A percentile compares a stretch with the other conserved stretches of the same genome.
These are phyloP conservation scores for Penicillium taxi DNA, from an alignment of 495 filamentous ascomycete species.

Conservation along the genomic window DNA sequence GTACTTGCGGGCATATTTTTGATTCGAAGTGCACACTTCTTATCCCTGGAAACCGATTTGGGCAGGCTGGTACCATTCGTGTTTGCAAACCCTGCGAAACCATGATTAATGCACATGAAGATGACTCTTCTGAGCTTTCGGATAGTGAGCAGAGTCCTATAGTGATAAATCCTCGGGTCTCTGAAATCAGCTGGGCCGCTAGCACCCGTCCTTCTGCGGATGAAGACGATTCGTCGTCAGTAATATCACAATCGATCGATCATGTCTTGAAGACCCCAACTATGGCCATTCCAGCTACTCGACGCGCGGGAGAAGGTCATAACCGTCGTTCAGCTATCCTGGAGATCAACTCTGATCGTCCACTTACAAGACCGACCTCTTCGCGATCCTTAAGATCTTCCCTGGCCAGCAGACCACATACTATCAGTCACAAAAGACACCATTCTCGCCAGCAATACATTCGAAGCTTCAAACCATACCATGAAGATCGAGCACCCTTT, in stretches of 20 bases:
- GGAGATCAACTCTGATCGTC: constrained; percentile 71
- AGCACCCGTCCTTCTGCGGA: constrained; percentile 22
- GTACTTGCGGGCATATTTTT: constrained; percentile 90
- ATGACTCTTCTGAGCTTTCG: constrained; percentile 84
- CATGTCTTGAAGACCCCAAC: constrained; percentile 45
- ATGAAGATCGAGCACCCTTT: constrained; percentile 81
- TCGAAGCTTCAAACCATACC: constrained; percentile 51
- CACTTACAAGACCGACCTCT: constrained; percentile 74
- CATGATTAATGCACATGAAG: constrained; percentile 84
- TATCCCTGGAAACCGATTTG: constrained; percentile 77
- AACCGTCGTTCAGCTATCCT: constrained; percentile 83
- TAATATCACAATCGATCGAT: constrained; percentile 41
- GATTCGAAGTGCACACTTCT: constrained; percentile 92
- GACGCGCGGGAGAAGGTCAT: constrained; percentile 69
- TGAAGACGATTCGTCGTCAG: constrained; percentile 40
- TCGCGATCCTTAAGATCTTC: constrained; percentile 85
- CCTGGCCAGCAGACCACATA: constrained; percentile 51
- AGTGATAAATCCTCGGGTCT: constrained; percentile 29
- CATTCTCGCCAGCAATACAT: constrained; percentile 76
- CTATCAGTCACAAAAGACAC: constrained; percentile 73
- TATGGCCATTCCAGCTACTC: constrained; percentile 84
- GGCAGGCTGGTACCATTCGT: constrained; percentile 75
- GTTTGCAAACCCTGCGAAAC: constrained; percentile 93
- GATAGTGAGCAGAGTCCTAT: constrained; percentile 57
- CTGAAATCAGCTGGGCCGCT: constrained; percentile 26